phyloP scores from a whole-genome alignment of 2,329 filamentous ascomycete genomes.

The Colletotrichum neosansevieriae region DNA sequence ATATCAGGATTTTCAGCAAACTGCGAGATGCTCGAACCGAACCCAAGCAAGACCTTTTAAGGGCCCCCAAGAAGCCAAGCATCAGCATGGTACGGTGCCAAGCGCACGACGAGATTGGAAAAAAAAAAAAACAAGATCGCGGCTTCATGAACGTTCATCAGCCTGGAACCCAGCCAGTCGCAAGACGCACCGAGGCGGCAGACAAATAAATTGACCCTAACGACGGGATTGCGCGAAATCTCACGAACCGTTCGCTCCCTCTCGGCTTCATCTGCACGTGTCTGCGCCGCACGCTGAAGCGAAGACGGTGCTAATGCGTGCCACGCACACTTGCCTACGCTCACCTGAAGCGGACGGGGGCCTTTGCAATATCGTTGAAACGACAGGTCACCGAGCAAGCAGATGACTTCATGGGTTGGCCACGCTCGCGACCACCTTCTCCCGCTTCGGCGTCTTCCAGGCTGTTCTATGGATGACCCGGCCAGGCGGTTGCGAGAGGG shows the following conservation, averaged over 20 bases:
- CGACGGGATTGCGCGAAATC: conserved; percentile 1
- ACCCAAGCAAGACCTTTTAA: not conserved
- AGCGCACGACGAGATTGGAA: conserved; percentile 1
- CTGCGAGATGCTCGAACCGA: not conserved
- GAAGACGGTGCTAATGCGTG: conserved; percentile 28
- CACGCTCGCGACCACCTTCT: conserved; percentile 2
- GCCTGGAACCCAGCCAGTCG: not conserved
- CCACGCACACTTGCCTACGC: conserved; percentile 28
- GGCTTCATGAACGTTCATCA: not conserved
- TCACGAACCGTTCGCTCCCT: conserved; percentile 23
- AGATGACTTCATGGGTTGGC: conserved; percentile 38
- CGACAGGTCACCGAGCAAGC: conserved; percentile 32
- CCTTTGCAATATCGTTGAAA: conserved; percentile 41
- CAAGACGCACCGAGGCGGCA: conserved; percentile 7
- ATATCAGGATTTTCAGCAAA: not conserved
- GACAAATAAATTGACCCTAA: conserved; percentile 12
- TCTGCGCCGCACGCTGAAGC: not conserved
- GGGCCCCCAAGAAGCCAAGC: not conserved
- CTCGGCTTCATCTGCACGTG: conserved; percentile 35
- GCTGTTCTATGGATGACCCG: conserved; percentile 29
- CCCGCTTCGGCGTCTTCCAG: conserved; percentile 13
- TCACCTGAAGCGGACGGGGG: conserved; percentile 41
- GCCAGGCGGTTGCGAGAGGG: conserved; percentile 36
- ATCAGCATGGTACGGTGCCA: conserved; percentile 12
- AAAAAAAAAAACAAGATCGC: not conserved